Base-by-base conservation (phyloP, 208 protist genomes). In the Crithidia expoeki region DNA sequence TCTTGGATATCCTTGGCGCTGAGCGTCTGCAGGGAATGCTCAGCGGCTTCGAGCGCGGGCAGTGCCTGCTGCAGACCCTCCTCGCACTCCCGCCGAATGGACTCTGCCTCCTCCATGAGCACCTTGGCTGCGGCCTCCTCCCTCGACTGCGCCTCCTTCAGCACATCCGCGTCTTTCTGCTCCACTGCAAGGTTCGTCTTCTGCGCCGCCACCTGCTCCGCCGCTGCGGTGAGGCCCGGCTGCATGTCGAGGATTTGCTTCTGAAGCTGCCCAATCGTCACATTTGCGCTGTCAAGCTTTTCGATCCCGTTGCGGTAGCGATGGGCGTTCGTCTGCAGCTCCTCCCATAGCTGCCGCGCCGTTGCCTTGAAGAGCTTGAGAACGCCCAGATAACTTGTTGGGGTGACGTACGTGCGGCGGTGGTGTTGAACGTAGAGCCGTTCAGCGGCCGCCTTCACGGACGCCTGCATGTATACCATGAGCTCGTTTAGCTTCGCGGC, bases 361-460 rank as follows among this genome's bases (percentile, higher is more conserved):
- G 96, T 91, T n/a, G 77, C 53, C 7, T 84, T 53, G 79, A 97
- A 98, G 44, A 95, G 84, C 19, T 80, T 74, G 38, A 99, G 83
- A n/a, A 98, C 86, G 52, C 93, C 91, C 17, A 99, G 84, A 83
- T 98, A 99, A 58, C 85, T 96, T 49, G 93, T 98, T 19, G 98
- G 98, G 40, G 98, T 99, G 17, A 96, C 97, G 87, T 98, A 97
- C 67, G 95, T 97, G 67, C 87, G 89, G 14, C 98, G 84, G 56
- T 85, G 94, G 44, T 94, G 74, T 78, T 97, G 84, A 46, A 83
- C 78, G 64, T 85, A 96, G 58, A 98, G 96, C 47, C 85, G 79
- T 40, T 91, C 76, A 11, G 90, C 91, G 12, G 82, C 81, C 17
- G 83, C 74, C 76, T 90, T 85, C 10, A 98, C 95, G n/a, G 80